Base-by-base conservation (phyloP, 2,329 filamentous ascomycete species). In the Pyrenochaeta sp. region DNA sequence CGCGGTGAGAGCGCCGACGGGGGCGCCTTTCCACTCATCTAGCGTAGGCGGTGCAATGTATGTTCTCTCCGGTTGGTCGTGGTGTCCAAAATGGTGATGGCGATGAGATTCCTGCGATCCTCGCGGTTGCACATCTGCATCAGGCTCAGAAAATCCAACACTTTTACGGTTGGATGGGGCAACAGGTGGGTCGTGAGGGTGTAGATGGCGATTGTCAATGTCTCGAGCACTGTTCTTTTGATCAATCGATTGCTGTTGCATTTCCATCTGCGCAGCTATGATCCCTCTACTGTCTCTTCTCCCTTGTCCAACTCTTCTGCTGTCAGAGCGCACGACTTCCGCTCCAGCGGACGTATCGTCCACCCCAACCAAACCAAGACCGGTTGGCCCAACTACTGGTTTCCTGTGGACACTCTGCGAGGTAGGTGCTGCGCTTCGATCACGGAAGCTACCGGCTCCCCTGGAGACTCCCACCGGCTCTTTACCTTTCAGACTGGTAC, bases 1-100 rank as follows among this genome's bases (percentile, higher is more conserved):
- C 0, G 72, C 70, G 5, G 68, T 67, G 13, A 84, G 72, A 19
- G 71, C 71, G 15, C 77, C 80, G 19, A 75, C 65, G 13, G 73
- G 73, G 2, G 77, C 82, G 43, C 68, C 68, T 56, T 72, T 79
- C 82, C 82, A 83, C 50, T 84, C 81, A 34, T 91, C 85, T 7
- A 93, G 79, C 69, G 86, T 88, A 53, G 81, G 78, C 0, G 86
- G 83, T 3, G 85, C 81, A 30, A 86, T 77, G 71, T 91, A 92
- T 10, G 69, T 40, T 72, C 79, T 64, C 72, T 83, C 74, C 73
- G 83, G 49, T 39, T 39, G 13, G 75, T 78, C 61, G 76, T 82
- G 39, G 73, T 80, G 64, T 36, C 68, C 64, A 37, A 74, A 68
- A 5, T 72, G 34, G 47, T 62, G 59, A 36, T 62, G 62, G 27